Percentiles rank a stretch among this genome's conserved stretches.
These are phyloP conservation scores for Vanilla planifolia DNA, from an alignment of 106 monocot genomes.

Conservation along the genomic window DNA sequence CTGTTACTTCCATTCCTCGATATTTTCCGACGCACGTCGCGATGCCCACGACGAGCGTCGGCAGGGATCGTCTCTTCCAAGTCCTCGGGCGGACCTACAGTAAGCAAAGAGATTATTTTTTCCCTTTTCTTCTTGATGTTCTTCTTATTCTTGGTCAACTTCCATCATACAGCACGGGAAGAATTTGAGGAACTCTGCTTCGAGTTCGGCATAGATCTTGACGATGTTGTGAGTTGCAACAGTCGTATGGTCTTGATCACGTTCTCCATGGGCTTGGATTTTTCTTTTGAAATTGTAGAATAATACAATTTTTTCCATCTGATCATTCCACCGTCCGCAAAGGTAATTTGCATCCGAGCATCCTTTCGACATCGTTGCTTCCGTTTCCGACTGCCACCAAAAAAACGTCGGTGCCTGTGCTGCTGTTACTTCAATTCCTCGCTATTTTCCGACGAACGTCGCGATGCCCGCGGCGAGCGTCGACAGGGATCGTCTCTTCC, in stretches of 20 bases:
- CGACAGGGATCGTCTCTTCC: conserved; percentile 57
- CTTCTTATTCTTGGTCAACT: neutral
- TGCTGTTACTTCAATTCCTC: no score
- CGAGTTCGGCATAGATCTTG: conserved; percentile 93
- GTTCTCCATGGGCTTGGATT: no score
- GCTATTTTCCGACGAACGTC: neutral
- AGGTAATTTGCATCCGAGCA: no score
- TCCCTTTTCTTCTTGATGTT: neutral
- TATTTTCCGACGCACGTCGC: neutral
- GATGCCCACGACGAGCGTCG: conserved; percentile 72
- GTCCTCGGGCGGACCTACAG: conserved; percentile 50
- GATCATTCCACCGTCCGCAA: no score
- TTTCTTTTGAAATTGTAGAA: no score
- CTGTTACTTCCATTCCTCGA: neutral
- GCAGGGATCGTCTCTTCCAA: conserved; percentile 55
- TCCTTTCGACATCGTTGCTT: no score
- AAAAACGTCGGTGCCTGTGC: no score
- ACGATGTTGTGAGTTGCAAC: conserved; percentile 71
- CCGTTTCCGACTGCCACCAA: no score
- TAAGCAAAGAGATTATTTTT: conserved; percentile 3
- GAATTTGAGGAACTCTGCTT: conserved; percentile 95
- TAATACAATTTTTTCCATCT: no score
- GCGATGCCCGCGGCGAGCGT: conserved; percentile 69
- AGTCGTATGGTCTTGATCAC: conserved; percentile 58
- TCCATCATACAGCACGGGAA: conserved; percentile 52